These are phyloP conservation scores for Ephemerocybe angulata DNA, from an alignment of 768 basidiomycete species.

Conservation along the genomic window DNA sequence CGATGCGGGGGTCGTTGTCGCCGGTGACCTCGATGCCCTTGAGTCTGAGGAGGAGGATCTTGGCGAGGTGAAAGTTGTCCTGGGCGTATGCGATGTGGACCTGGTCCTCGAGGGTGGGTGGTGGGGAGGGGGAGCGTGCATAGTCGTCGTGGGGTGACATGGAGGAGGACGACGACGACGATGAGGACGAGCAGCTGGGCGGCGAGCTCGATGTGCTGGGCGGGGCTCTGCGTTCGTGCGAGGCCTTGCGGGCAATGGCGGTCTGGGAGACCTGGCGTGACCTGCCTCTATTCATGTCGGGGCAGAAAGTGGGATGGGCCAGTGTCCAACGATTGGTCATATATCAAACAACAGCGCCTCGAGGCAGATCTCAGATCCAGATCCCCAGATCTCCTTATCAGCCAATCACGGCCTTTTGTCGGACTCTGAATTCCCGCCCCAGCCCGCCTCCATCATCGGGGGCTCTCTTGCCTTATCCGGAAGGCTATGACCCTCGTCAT, in stretches of 20 bases:
- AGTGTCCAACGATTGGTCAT: conserved; percentile 7
- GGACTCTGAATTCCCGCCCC: background rate
- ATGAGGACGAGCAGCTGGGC: conserved; percentile 15
- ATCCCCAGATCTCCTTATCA: conserved; percentile 3
- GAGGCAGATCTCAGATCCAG: conserved; percentile 5
- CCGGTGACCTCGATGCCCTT: conserved; percentile 59
- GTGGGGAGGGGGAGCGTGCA: conserved; percentile 43
- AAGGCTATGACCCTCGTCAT: background rate
- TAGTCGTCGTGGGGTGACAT: conserved; percentile 42
- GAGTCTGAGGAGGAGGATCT: conserved; percentile 58
- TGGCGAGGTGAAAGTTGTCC: conserved; percentile 65
- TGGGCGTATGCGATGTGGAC: conserved; percentile 64
- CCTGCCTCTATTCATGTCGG: conserved; percentile 20
- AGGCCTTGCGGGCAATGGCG: conserved; percentile 41
- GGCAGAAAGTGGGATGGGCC: conserved; percentile 13
- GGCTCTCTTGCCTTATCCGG: background rate
- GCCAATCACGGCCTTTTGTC: conserved; percentile 1
- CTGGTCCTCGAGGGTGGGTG: conserved; percentile 56
- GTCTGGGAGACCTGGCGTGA: conserved; percentile 35
- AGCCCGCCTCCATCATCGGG: background rate
- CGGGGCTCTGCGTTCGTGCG: conserved; percentile 33
- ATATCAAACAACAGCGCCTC: conserved; percentile 12
- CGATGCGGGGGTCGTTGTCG: conserved; percentile 61
- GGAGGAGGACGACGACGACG: conserved; percentile 27
- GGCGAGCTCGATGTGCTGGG: conserved; percentile 8